Base-by-base conservation (phyloP, 768 basidiomycete genomes). In the Kwoniella pini region DNA sequence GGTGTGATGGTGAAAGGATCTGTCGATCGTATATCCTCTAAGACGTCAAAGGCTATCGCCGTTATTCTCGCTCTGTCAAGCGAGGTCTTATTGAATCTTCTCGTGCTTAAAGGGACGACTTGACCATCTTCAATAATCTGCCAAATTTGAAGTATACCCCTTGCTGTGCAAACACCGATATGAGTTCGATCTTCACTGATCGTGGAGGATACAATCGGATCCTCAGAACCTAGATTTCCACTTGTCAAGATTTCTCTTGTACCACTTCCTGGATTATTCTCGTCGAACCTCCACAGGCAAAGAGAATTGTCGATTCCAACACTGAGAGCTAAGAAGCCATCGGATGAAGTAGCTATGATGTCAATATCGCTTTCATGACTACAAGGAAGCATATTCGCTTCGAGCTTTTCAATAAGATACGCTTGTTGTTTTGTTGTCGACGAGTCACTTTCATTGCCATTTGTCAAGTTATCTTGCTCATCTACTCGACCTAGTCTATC, bases 321-420 rank as follows among this genome's bases (percentile, higher is more conserved):
- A 3, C 87, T 86, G 15, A 87, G 84, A 42, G 89, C 79, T 2
- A 85, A 77, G 38, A 81, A 79, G n/a, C 88, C 87, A 66, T 88
- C 84, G 49, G 81, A 81, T 71, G 87, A 91, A 0, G 85, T 78
- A 0, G 88, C 86, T 21, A 94, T 80, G 19, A 93, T 81, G 62
- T 93, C 91, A 12, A 95, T 85, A 66, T 96, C 94, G 22, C 87
- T 87, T 1, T 84, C 77, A 69, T 90, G 90, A 3, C 85, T 83
- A n/a, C 90, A 85, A n/a, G 89, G 87, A 12, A 95, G 81, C 1
- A 88, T 87, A 7, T 82, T 81, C 68, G 91, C 89, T 17, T 82
- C 77, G 1, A 88, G 74, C 13, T 26, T 36, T 28, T 64, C 56
- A 22, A 40, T 28, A 22, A 58, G 26, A n/a, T 60, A 60, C 63